phyloP scores from a whole-genome alignment of 2,329 filamentous ascomycete species.

The Ophiostoma ulmi region DNA sequence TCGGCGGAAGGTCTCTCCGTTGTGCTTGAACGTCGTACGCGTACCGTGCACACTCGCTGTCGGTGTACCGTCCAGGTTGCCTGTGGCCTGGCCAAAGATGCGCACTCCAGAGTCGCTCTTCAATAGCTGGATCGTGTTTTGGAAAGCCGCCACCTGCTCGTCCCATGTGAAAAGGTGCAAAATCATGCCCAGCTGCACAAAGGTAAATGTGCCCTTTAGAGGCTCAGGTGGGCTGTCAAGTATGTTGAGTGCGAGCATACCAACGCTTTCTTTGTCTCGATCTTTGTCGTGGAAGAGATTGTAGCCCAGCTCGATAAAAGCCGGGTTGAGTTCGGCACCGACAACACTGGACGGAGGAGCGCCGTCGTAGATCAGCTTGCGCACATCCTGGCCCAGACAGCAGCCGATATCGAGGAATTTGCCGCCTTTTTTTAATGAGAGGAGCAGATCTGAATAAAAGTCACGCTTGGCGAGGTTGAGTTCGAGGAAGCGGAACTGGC shows the following conservation, averaged over 20 bases:
- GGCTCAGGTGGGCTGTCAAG: not conserved
- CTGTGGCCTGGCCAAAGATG: not conserved
- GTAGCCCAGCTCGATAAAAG: not conserved
- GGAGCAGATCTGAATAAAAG: not conserved
- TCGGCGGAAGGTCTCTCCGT: slow-evolving; percentile 25
- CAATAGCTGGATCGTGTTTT: slow-evolving; percentile 22
- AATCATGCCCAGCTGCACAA: not conserved
- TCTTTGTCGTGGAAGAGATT: not conserved
- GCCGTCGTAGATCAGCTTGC: slow-evolving; percentile 39
- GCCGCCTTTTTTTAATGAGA: not conserved
- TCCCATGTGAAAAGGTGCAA: slow-evolving; percentile 39
- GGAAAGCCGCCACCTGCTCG: slow-evolving; percentile 32
- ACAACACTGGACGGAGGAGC: slow-evolving; percentile 16
- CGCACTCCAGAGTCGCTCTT: not conserved
- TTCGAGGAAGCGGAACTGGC: not conserved
- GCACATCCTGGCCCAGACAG: slow-evolving; percentile 42
- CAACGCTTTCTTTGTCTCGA: not conserved
- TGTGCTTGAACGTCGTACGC: slow-evolving; percentile 31
- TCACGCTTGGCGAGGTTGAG: not conserved
- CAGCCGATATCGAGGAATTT: slow-evolving; percentile 40
- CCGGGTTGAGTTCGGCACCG: not conserved
- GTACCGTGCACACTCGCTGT: not conserved
- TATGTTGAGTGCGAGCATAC: not conserved
- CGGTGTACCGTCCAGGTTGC: not conserved
- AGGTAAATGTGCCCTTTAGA: not conserved